phyloP scores from a whole-genome alignment of 1,284 basidiomycete species.

The Dichomitus squalens region DNA sequence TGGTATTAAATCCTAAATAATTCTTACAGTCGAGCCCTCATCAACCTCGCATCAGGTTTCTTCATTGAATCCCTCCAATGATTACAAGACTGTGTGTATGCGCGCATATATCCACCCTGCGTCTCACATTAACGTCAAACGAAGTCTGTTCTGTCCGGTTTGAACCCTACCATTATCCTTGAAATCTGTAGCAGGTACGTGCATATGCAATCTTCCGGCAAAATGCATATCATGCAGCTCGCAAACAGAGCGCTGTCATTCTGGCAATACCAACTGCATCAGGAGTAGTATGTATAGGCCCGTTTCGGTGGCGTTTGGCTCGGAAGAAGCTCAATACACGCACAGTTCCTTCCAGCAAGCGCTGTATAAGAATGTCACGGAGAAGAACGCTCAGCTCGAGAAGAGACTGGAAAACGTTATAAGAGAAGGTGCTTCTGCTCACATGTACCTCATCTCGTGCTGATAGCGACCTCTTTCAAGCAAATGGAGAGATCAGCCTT shows the following conservation, averaged over 20 bases:
- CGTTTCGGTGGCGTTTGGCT: not conserved
- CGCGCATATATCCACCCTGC: slow-evolving; percentile 21
- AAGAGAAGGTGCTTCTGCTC: slow-evolving; percentile 61
- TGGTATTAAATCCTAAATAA: slow-evolving; percentile 45
- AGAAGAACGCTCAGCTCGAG: slow-evolving; percentile 77
- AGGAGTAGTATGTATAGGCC: slow-evolving; percentile 68
- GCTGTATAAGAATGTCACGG: slow-evolving; percentile 74
- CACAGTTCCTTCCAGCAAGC: slow-evolving; percentile 79
- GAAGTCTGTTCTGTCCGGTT: slow-evolving; percentile 82
- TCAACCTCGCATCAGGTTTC: slow-evolving; percentile 52
- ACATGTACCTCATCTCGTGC: not conserved
- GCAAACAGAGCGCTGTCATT: slow-evolving; percentile 70
- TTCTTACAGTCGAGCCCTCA: too few relatives aligned
- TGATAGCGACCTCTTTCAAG: slow-evolving; percentile 37
- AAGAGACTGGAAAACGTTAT: slow-evolving; percentile 81
- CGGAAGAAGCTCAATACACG: not conserved
- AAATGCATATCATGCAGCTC: not conserved
- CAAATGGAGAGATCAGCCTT: slow-evolving; percentile 76
- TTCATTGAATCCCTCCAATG: slow-evolving; percentile 79
- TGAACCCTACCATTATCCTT: slow-evolving; percentile 70
- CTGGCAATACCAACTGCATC: slow-evolving; percentile 86
- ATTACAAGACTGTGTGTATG: slow-evolving; percentile 75
- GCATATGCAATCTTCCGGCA: not conserved
- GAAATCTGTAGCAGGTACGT: slow-evolving; percentile 78
- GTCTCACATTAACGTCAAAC: slow-evolving; percentile 1